These are phyloP conservation scores for Kodamaea derodonti DNA, from an alignment of 1,139 yeast species.

Conservation along the genomic window DNA sequence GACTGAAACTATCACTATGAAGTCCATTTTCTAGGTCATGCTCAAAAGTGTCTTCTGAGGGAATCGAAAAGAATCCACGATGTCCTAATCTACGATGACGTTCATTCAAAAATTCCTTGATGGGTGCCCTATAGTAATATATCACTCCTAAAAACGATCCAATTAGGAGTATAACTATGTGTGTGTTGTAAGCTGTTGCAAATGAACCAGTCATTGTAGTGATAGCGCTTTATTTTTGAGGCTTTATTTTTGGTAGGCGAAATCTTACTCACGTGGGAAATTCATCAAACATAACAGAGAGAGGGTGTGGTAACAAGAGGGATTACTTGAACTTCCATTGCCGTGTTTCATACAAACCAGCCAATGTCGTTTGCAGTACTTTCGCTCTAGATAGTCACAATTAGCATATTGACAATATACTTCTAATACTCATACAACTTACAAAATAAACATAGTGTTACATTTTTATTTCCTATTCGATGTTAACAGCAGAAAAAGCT, in stretches of 20 bases:
- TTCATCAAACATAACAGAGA: too few species aligned
- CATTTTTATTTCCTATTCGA: not conserved
- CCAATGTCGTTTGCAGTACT: too few species aligned
- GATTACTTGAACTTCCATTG: too few species aligned
- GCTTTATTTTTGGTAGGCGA: too few species aligned
- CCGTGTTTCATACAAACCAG: too few species aligned
- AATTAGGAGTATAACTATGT: not conserved
- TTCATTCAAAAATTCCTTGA: not conserved
- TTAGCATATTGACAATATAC: too few species aligned
- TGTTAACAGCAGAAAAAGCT: not conserved
- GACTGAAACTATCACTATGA: conserved; percentile 55
- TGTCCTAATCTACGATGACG: not conserved
- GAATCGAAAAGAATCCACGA: not conserved
- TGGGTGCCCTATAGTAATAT: not conserved
- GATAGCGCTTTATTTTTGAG: too few species aligned
- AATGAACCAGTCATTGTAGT: not conserved
- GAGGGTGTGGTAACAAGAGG: too few species aligned
- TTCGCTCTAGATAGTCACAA: too few species aligned
- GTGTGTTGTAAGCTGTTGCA: not conserved
- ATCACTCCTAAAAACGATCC: not conserved
- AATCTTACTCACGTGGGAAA: too few species aligned
- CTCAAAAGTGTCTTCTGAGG: conserved; percentile 35
- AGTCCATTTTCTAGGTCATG: conserved; percentile 67
- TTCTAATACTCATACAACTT: not conserved
- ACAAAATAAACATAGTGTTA: not conserved